Percentiles rank a stretch among this genome's conserved stretches.
These are phyloP conservation scores for Senna siamea DNA, from an alignment of 306 rosid genomes.

Conservation along the genomic window DNA sequence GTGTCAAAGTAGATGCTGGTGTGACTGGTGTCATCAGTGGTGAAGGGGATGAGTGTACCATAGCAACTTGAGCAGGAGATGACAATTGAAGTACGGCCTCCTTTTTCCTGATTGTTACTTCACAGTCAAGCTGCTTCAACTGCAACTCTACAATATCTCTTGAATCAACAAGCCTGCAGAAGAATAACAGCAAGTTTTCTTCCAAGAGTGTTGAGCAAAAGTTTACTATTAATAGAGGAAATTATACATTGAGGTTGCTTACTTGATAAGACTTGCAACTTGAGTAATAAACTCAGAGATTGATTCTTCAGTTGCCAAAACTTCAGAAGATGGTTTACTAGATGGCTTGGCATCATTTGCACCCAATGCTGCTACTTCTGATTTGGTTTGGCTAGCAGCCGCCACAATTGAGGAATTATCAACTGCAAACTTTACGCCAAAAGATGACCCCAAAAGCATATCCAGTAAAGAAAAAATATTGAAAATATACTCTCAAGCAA, in stretches of 20 bases:
- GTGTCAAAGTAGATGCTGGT: slow-evolving; percentile 33
- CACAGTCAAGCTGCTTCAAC: slow-evolving; percentile 73
- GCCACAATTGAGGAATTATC: slow-evolving; percentile 57
- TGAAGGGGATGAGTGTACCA: slow-evolving; percentile 44
- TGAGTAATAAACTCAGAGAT: slow-evolving; percentile 67
- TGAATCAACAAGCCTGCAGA: slow-evolving; percentile 81
- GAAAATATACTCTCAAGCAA: slow-evolving; percentile 40
- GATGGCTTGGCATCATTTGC: slow-evolving; percentile 41
- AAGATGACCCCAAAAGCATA: slow-evolving; percentile 46
- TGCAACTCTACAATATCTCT: slow-evolving; percentile 80
- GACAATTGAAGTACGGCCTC: slow-evolving; percentile 70
- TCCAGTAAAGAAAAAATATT: slow-evolving; percentile 40
- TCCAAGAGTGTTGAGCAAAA: slow-evolving; percentile 15
- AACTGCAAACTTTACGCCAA: slow-evolving; percentile 64
- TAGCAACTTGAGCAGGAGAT: slow-evolving; percentile 50
- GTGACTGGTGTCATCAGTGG: slow-evolving; percentile 25
- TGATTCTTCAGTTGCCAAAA: slow-evolving; percentile 64
- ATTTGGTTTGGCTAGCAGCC: slow-evolving; percentile 48
- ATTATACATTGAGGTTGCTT: slow-evolving; percentile 35
- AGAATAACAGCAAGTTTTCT: slow-evolving; percentile 28
- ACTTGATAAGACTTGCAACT: slow-evolving; percentile 78
- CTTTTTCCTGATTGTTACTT: slow-evolving; percentile 68
- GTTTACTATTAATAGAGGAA: neutral
- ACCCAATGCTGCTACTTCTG: slow-evolving; percentile 40
- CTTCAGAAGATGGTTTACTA: slow-evolving; percentile 40